Conservation (phyloP, 345 rosid species). For the Citrus sinensis region DVS_A1.0 CM039168.1:29528001-29528500, state of each 20-base stretch:
- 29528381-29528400: constrained; percentile 3
- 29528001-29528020: constrained; percentile 25
- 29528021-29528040: constrained; percentile 23
- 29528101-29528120: neutral
- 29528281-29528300: constrained; percentile 26
- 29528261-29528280: constrained; percentile 15
- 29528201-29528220: no score
- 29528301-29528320: constrained; percentile 32
- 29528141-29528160: neutral
- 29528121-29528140: neutral
- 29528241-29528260: constrained; percentile 7
- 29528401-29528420: constrained; percentile 8
- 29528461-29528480: constrained; percentile 3
- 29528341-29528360: constrained; percentile 11
- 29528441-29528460: constrained; percentile 28
- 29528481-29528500: constrained; percentile 23
- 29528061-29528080: constrained; percentile 28
- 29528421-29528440: constrained; percentile 15
- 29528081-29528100: no score
- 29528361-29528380: constrained; percentile 15
- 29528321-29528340: constrained; percentile 27
- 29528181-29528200: neutral
- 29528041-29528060: constrained; percentile 3
- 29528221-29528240: neutral
- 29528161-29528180: neutral